Evolutionary conservation across 495 filamentous ascomycete genomes (phyloP).

Genomic region (Penicillium cataractarum): DNA sequence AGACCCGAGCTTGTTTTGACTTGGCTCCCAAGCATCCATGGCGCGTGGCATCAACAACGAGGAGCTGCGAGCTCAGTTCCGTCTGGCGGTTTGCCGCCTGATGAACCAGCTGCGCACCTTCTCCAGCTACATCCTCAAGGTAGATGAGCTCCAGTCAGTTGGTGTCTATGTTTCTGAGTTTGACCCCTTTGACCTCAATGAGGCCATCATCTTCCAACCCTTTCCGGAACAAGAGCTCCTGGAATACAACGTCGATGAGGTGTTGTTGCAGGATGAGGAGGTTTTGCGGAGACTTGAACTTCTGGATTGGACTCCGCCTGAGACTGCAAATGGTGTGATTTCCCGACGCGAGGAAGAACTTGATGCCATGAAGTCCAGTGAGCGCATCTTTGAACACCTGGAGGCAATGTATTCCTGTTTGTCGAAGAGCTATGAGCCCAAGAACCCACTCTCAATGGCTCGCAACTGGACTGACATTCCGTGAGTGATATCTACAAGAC

Average conservation of each 20-base stretch:
- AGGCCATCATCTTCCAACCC: background rate
- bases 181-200: background rate
- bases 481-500: background rate
- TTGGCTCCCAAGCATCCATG: background rate
- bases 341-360: background rate
- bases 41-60: background rate
- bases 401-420: background rate
- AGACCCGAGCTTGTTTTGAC: background rate
- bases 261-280: background rate
- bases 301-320: background rate
- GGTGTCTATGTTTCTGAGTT: background rate
- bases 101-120: background rate
- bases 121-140: background rate
- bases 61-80: background rate
- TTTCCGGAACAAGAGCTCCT: background rate
- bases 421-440: background rate
- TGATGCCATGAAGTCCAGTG: background rate
- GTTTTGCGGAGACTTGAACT: background rate
- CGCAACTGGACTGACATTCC: background rate
- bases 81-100: background rate
- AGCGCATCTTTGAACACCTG: background rate
- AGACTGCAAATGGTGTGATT: background rate
- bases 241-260: background rate
- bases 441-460: background rate
- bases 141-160: background rate